phyloP scores from a whole-genome alignment of 768 basidiomycete species.

The Pisolithus tinctorius region DNA sequence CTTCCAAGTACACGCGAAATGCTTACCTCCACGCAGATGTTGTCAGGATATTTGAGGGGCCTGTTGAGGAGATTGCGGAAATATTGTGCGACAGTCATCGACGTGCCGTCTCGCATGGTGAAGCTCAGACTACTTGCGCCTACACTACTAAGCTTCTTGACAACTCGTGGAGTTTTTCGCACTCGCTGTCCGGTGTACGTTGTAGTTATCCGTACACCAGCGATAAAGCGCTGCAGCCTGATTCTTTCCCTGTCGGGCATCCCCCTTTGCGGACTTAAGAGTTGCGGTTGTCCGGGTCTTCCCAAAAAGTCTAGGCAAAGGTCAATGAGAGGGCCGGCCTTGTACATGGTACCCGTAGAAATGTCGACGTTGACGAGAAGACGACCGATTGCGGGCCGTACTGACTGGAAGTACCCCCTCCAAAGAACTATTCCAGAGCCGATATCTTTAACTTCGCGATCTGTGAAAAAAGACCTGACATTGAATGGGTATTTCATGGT shows the following conservation, averaged over 20 bases:
- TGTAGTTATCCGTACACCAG: conserved; percentile 45
- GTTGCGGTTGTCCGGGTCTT: conserved; percentile 19
- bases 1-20: neutral
- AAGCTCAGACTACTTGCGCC: conserved; percentile 54
- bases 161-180: conserved; percentile 43
- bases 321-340: conserved; percentile 49
- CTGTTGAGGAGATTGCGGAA: conserved; percentile 49
- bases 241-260: conserved; percentile 49
- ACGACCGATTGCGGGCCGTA: conserved; percentile 56
- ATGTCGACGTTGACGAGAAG: conserved; percentile 76
- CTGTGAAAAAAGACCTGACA: conserved; percentile 67
- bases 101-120: conserved; percentile 47
- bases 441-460: conserved; percentile 44
- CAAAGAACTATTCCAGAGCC: conserved; percentile 63
- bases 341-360: conserved; percentile 71
- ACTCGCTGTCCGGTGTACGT: conserved; percentile 31
- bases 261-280: conserved; percentile 33
- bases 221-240: conserved; percentile 48
- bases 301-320: conserved; percentile 54
- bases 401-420: conserved; percentile 78
- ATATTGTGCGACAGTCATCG: conserved; percentile 55
- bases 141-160: conserved; percentile 50
- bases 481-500: conserved; percentile 64
- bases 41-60: conserved; percentile 51
- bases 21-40: conserved; percentile 63